Conservation (phyloP, 1,284 basidiomycete genomes). For the Tilletiopsis washingtonensis region DNA sequence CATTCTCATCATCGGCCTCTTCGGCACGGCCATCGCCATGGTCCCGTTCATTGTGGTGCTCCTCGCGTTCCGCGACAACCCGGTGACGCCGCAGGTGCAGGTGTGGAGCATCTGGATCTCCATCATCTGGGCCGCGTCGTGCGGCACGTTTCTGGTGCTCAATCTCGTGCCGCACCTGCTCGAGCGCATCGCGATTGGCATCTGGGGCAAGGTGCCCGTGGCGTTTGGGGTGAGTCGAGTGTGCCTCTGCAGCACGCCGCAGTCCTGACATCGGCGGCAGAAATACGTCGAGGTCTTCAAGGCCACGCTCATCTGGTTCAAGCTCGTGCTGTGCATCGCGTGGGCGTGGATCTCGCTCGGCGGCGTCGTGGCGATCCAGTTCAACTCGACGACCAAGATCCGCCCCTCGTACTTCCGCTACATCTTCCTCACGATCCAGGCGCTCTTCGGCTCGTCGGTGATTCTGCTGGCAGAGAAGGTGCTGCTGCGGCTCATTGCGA, state of each 20-base stretch:
- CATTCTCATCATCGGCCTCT: slow-evolving; percentile 25
- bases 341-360: slow-evolving; percentile 46
- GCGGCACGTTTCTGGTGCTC: slow-evolving; percentile 37
- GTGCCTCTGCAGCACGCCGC: background rate
- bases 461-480: slow-evolving; percentile 38
- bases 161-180: slow-evolving; percentile 29
- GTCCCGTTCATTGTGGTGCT: slow-evolving; percentile 41
- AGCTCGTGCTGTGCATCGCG: slow-evolving; percentile 38
- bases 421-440: slow-evolving; percentile 22
- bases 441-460: slow-evolving; percentile 37
- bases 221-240: slow-evolving; percentile 12
- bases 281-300: slow-evolving; percentile 35
- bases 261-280: slow-evolving; percentile 1
- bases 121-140: slow-evolving; percentile 39
- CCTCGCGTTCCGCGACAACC: slow-evolving; percentile 12
- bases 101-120: slow-evolving; percentile 43
- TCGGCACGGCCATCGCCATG: slow-evolving; percentile 33
- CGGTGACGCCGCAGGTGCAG: slow-evolving; percentile 24
- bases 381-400: background rate
- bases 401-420: slow-evolving; percentile 29
- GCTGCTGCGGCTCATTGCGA: slow-evolving; percentile 28
- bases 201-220: slow-evolving; percentile 37
- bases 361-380: slow-evolving; percentile 28
- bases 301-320: slow-evolving; percentile 32
- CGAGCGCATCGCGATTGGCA: slow-evolving; percentile 27